phyloP scores from a whole-genome alignment of 306 rosid genomes.

The Lupinus albus region DNA sequence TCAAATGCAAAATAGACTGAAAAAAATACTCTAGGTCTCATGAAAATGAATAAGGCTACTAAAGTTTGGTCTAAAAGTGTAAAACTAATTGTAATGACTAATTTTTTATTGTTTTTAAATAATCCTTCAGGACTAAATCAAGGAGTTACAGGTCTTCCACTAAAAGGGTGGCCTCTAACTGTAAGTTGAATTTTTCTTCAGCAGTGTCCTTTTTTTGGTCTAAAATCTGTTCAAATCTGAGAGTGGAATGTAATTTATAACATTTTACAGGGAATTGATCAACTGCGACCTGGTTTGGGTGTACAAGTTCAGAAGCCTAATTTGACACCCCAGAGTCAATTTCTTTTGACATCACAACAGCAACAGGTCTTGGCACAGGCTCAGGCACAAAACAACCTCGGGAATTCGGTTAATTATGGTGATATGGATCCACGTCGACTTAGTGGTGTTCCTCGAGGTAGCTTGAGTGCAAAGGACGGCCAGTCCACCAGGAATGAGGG shows the following conservation, averaged over 20 bases:
- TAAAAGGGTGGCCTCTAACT: constrained; percentile 95
- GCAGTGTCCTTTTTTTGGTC: not conserved
- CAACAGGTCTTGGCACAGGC: constrained; percentile 81
- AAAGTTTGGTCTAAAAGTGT: constrained; percentile 22
- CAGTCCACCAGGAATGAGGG: constrained; percentile 70
- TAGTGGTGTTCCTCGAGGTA: constrained; percentile 71
- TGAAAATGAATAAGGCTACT: constrained; percentile 8
- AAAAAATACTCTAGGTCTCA: too few relatives aligned
- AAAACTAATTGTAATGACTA: constrained; percentile 29
- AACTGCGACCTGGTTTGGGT: constrained; percentile 74
- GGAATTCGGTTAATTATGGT: constrained; percentile 58
- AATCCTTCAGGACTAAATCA: constrained; percentile 67
- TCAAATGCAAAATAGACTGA: too few relatives aligned
- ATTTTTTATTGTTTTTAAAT: constrained; percentile 11
- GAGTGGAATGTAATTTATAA: constrained; percentile 33
- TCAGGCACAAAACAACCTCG: constrained; percentile 73
- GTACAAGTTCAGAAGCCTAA: constrained; percentile 82
- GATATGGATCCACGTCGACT: constrained; percentile 89
- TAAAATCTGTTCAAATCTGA: constrained; percentile 31
- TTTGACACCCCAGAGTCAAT: constrained; percentile 62
- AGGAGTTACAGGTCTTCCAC: constrained; percentile 73
- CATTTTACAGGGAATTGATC: constrained; percentile 77
- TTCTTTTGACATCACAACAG: constrained; percentile 78
- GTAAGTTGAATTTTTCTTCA: constrained; percentile 62
- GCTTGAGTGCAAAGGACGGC: constrained; percentile 72